Base-by-base conservation (phyloP, 2,329 filamentous ascomycete genomes). In the Cytospora paraplurivora region DNA sequence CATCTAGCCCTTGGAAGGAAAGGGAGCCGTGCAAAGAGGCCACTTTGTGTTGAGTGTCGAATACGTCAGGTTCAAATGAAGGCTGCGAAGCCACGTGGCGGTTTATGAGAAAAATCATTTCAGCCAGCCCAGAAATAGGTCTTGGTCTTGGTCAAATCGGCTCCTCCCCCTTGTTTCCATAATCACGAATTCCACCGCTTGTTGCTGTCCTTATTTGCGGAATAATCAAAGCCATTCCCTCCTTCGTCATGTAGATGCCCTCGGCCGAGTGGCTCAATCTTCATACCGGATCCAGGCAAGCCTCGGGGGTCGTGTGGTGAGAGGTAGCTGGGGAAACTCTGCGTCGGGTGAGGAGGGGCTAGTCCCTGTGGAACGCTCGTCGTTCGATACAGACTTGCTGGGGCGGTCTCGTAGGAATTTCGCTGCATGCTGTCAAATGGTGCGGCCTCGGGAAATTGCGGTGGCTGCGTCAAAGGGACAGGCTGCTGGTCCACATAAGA, bases 401-500 rank as follows among this genome's bases (percentile, higher is more conserved):
- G 70, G 5, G 69, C 64, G 11, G 70, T 37, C 17, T 74, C 72
- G 35, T 72, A 68, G 21, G 67, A n/a, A 21, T 50, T 66, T 56
- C 72, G 71, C 47, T 72, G 55, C 59, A 76, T 58, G 1, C 70
- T 65, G 32, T 76, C 74, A 61, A 73, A 73, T 0, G 71, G 44
- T 7, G 68, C 56, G 1, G 69, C 65, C 41, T 66, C 64, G 49
- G 74, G 61, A 54, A 73, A 75, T 17, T 69, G 67, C 10, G 71
- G 69, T 19, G 38, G 65, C 19, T 72, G 72, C 0, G 71, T 33
- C 37, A 75, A 68, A 8, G 69, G 54, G 0, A 74, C 68, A 1
- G 70, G 60, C 17, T 69, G 41, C 50, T 74, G 74, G 1, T 70
- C 66, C 11, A 72, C 72, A 65, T 74, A 76, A 7, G 67, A 47